phyloP scores from a whole-genome alignment of 345 rosid species.

The Pistacia vera region DNA sequence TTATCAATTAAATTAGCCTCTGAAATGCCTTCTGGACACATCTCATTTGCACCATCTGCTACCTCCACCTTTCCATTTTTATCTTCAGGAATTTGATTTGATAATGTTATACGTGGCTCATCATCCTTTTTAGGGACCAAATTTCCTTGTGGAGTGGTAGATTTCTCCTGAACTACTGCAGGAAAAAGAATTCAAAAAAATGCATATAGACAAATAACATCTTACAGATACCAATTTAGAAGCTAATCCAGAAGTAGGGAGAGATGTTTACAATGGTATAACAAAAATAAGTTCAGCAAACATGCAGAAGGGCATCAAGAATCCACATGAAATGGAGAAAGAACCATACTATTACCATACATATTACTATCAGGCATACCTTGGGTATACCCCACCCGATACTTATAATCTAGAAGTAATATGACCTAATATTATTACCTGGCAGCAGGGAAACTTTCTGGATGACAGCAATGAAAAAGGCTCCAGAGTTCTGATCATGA shows the following conservation, averaged over 20 bases:
- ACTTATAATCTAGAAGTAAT: background rate
- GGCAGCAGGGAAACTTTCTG: slow-evolving; percentile 74
- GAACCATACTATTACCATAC: background rate
- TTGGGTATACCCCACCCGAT: background rate
- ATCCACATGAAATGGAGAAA: background rate
- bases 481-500: slow-evolving; percentile 96
- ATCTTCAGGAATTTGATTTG: slow-evolving; percentile 35
- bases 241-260: background rate
- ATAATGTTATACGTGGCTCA: slow-evolving; percentile 30
- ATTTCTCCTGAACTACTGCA: slow-evolving; percentile 52
- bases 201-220: background rate
- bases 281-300: background rate
- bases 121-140: slow-evolving; percentile 29
- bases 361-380: background rate
- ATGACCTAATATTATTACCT: slow-evolving; percentile 39
- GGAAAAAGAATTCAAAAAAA: slow-evolving; percentile 10
- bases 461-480: slow-evolving; percentile 88
- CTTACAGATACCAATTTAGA: background rate
- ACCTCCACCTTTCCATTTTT: slow-evolving; percentile 27
- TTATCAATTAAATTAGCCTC: slow-evolving; percentile 43
- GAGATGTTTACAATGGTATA: background rate
- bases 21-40: slow-evolving; percentile 33
- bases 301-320: background rate
- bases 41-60: slow-evolving; percentile 39
- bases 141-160: slow-evolving; percentile 20